Conservation (phyloP, 176 grass and related monocot species). For the Sorghum bicolor region Sorghum_bicolor_NCBIv3 NC_012876.2:59439501-59440000, state of each 20-base stretch:
- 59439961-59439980: background rate
- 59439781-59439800: background rate
- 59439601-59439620: constrained; percentile 7
- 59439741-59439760: background rate
- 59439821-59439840: background rate
- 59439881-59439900: background rate
- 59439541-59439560: constrained; percentile 3
- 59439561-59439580: constrained; percentile 7
- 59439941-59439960: background rate
- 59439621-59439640: background rate
- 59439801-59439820: background rate
- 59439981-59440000: background rate
- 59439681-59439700: background rate
- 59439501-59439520: background rate
- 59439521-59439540: constrained; percentile 9
- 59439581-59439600: constrained; percentile 17
- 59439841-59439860: background rate
- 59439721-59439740: background rate
- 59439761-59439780: background rate
- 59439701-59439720: background rate
- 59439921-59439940: background rate
- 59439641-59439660: background rate
- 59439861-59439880: background rate
- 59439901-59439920: background rate
- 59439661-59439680: background rate